Percentiles rank a stretch among this genome's conserved stretches.
Conservation (phyloP, 2,329 filamentous ascomycete species). For the Blastomyces silverae region DNA sequence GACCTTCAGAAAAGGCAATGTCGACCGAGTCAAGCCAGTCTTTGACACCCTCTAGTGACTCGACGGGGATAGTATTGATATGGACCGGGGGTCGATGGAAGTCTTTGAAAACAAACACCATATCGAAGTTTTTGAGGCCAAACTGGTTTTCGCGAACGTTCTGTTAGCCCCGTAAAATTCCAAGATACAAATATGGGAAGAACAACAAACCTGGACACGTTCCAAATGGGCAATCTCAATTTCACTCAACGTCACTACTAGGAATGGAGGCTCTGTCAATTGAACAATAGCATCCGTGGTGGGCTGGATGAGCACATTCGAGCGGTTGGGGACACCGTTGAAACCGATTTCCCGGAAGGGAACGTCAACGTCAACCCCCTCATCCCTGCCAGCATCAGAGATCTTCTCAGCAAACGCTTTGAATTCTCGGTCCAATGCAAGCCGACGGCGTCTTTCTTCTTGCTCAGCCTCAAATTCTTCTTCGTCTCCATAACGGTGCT, state of each 20-base stretch:
- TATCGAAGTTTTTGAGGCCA: constrained; percentile 96
- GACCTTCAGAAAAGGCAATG: constrained; percentile 88
- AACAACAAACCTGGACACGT: constrained; percentile 59
- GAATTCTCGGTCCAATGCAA: constrained; percentile 92
- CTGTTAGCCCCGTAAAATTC: constrained; percentile 22
- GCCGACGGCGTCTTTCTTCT: constrained; percentile 82
- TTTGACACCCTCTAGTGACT: constrained; percentile 89
- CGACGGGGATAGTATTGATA: constrained; percentile 96
- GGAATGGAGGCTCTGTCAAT: constrained; percentile 92
- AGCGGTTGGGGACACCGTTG: constrained; percentile 91
- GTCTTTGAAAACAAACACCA: constrained; percentile 98
- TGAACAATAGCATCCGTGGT: constrained; percentile 97
- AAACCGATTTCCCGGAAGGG: constrained; percentile 95
- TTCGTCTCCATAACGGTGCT: constrained; percentile 95
- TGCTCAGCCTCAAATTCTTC: constrained; percentile 99
- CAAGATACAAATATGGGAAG: constrained; percentile 10
- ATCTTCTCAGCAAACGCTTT: constrained; percentile 97
- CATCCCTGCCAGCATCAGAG: constrained; percentile 84
- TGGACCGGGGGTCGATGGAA: constrained; percentile 85
- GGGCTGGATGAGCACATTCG: constrained; percentile 90
- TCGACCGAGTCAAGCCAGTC: constrained; percentile 96
- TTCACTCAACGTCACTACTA: constrained; percentile 89
- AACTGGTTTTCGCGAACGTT: constrained; percentile 51
- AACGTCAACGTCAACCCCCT: constrained; percentile 89
- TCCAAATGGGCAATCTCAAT: constrained; percentile 95